Conservation (phyloP, 1,284 basidiomycete species). For the Ustilago vetiveriae region DNA sequence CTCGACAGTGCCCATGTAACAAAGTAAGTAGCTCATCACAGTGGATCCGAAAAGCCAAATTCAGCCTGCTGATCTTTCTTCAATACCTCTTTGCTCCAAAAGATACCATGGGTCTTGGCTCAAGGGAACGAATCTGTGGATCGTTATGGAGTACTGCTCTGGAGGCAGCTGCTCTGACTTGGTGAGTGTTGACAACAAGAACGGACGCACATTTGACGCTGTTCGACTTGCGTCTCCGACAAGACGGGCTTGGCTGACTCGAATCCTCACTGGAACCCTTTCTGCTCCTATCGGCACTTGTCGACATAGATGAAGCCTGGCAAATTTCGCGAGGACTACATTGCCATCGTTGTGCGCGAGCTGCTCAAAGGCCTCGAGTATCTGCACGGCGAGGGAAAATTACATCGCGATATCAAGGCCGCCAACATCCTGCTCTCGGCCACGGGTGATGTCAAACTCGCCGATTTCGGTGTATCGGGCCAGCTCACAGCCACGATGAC, state of each 20-base stretch:
- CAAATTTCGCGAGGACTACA: conserved; percentile 95
- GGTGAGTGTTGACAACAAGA: conserved; percentile 60
- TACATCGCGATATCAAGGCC: conserved; percentile 98
- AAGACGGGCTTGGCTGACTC: conserved; percentile 7
- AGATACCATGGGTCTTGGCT: conserved; percentile 95
- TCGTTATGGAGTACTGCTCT: conserved; percentile 92
- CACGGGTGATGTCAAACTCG: conserved; percentile 95
- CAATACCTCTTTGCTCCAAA: conserved; percentile 38
- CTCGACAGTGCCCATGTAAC: conserved; percentile 95
- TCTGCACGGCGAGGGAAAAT: conserved; percentile 92
- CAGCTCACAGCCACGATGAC: conserved; percentile 90
- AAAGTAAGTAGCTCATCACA: too few relatives aligned
- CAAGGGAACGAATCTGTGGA: conserved; percentile 93
- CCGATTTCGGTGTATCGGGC: conserved; percentile 99
- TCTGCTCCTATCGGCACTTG: not conserved
- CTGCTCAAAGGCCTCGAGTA: conserved; percentile 92
- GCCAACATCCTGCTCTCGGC: conserved; percentile 94
- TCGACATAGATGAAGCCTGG: conserved; percentile 90
- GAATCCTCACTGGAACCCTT: conserved; percentile 10
- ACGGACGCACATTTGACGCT: too few relatives aligned
- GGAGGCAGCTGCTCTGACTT: conserved; percentile 72
- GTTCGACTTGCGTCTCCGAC: too few relatives aligned
- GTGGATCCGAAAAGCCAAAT: too few relatives aligned
- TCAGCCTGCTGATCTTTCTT: too few relatives aligned
- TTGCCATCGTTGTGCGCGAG: conserved; percentile 94